Percentiles rank a stretch among this genome's conserved stretches.
Conservation (phyloP, 2,329 filamentous ascomycete genomes). For the Botrytis paeoniae region DNA sequence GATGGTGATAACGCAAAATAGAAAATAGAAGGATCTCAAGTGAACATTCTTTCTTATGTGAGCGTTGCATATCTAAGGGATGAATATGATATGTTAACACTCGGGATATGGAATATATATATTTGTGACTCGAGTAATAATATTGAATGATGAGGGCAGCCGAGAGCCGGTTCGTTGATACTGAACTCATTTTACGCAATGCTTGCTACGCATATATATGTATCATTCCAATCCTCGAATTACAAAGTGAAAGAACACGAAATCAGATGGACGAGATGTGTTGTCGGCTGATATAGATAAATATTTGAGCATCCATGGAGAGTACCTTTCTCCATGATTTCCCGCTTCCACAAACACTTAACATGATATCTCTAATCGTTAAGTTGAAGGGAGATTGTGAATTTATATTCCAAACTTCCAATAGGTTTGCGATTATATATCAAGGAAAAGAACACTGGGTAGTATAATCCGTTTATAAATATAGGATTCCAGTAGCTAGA, state of each 20-base stretch:
- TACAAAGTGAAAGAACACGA: not conserved
- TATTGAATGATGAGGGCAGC: not conserved
- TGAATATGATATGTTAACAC: not conserved
- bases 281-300: not conserved
- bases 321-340: not conserved
- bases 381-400: not conserved
- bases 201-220: not conserved
- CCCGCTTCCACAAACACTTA: not conserved
- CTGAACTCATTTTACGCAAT: not conserved
- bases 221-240: not conserved
- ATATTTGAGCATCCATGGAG: not conserved
- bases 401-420: not conserved
- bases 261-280: not conserved
- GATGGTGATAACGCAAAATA: not conserved
- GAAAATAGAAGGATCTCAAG: not conserved
- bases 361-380: not conserved
- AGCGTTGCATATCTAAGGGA: not conserved
- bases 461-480: no score
- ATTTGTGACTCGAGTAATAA: not conserved
- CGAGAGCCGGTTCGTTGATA: not conserved
- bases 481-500: no score
- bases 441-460: no score
- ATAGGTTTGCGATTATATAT: not conserved
- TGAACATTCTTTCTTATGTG: not conserved
- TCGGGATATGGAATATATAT: not conserved